Conservation (phyloP, 2,329 filamentous ascomycete genomes). For the Aspergillus quadrilineatus region DNA sequence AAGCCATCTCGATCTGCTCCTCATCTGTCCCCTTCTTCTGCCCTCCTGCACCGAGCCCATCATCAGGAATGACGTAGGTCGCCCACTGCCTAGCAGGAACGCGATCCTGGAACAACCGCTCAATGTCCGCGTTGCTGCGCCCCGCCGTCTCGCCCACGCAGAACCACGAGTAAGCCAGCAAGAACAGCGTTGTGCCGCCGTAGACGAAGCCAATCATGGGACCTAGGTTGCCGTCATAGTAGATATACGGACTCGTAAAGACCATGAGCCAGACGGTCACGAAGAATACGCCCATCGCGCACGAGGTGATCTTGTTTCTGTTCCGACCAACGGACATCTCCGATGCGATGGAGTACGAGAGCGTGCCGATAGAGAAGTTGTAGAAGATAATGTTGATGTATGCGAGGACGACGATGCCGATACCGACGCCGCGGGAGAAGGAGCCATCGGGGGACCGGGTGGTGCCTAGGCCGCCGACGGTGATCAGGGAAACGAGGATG, state of each 20-base stretch:
- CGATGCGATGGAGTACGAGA: slow-evolving; percentile 45
- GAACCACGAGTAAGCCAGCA: slow-evolving; percentile 37
- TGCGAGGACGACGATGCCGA: slow-evolving; percentile 43
- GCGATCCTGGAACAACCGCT: slow-evolving; percentile 40
- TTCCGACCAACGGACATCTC: slow-evolving; percentile 53
- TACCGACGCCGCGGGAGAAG: slow-evolving; percentile 22
- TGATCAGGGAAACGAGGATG: slow-evolving; percentile 44
- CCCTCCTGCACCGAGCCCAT: not conserved
- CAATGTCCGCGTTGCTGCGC: slow-evolving; percentile 38
- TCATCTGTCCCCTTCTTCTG: slow-evolving; percentile 12
- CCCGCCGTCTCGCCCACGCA: slow-evolving; percentile 44
- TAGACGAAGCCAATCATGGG: slow-evolving; percentile 39
- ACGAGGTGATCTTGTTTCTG: slow-evolving; percentile 48
- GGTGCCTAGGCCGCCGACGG: slow-evolving; percentile 45
- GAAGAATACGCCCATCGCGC: slow-evolving; percentile 46
- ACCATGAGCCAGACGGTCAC: slow-evolving; percentile 33
- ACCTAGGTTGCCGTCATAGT: slow-evolving; percentile 33
- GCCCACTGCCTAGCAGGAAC: slow-evolving; percentile 37
- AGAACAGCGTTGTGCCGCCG: slow-evolving; percentile 28
- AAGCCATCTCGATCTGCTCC: slow-evolving; percentile 18
- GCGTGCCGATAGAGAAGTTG: slow-evolving; percentile 48
- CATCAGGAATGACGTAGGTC: slow-evolving; percentile 22
- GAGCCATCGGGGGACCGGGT: slow-evolving; percentile 24
- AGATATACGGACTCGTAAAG: slow-evolving; percentile 38
- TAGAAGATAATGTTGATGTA: slow-evolving; percentile 48